Evolutionary conservation across 208 protist species (phyloP).

Genomic region (Trichomonas vaginalis): DNA sequence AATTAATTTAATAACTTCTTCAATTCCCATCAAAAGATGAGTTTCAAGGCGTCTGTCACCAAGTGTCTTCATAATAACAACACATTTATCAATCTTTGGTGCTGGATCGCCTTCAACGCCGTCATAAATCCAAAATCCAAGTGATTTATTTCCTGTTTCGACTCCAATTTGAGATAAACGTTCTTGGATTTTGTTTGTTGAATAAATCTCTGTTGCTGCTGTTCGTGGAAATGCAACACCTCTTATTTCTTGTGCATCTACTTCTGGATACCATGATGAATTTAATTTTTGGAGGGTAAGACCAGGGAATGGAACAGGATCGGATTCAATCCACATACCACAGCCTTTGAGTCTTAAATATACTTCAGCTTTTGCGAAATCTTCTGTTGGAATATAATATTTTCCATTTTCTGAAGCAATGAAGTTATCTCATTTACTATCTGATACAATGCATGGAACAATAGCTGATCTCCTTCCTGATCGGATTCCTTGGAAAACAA

Average conservation of each 20-base stretch:
- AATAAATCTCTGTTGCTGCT: neutral
- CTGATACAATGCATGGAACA: neutral
- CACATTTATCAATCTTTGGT: neutral
- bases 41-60: neutral
- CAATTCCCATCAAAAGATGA: neutral
- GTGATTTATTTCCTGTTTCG: neutral
- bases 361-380: neutral
- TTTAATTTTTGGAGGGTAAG: neutral
- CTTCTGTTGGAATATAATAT: neutral
- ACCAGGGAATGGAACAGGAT: neutral
- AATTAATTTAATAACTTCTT: neutral
- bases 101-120: neutral
- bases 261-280: neutral
- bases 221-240: neutral
- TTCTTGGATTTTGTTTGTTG: neutral
- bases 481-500: neutral
- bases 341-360: neutral
- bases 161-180: neutral
- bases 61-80: neutral
- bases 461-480: neutral
- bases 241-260: neutral
- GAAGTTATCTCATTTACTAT: neutral
- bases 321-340: neutral
- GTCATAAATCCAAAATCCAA: neutral
- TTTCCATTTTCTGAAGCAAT: neutral